A percentile compares a stretch with the other conserved stretches of the same genome.
Evolutionary conservation across 2,329 filamentous ascomycete genomes (phyloP).

Genomic region (Rachicladosporium sp.): DNA sequence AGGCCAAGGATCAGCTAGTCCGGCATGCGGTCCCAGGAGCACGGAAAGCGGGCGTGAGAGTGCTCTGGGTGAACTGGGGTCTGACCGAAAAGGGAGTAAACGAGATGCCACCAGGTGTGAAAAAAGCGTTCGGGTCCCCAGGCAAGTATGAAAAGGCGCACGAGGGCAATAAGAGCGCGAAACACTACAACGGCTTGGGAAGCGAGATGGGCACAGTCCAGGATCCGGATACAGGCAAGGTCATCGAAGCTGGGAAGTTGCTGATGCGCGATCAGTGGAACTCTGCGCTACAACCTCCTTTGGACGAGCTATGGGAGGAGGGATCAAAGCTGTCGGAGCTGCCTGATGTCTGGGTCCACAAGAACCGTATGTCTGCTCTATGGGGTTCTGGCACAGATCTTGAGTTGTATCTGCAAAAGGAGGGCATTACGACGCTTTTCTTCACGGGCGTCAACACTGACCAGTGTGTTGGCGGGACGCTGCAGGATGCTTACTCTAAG

Average conservation of each 20-base stretch:
- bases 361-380: constrained; percentile 47
- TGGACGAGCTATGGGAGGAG: constrained; percentile 28
- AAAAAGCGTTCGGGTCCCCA: constrained; percentile 34
- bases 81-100: constrained; percentile 40
- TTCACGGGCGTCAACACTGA: constrained; percentile 51
- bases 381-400: constrained; percentile 37
- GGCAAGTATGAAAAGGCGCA: constrained; percentile 7
- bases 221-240: constrained; percentile 29
- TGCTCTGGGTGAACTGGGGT: constrained; percentile 48
- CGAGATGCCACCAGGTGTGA: constrained; percentile 38
- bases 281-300: constrained; percentile 36
- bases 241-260: constrained; percentile 30
- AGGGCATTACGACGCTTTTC: constrained; percentile 37
- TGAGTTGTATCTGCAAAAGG: constrained; percentile 28
- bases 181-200: constrained; percentile 22
- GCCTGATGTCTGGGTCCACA: constrained; percentile 41
- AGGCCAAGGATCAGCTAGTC: constrained; percentile 31
- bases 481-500: constrained; percentile 43
- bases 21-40: constrained; percentile 35
- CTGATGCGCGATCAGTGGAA: constrained; percentile 48
- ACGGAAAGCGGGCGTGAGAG: constrained; percentile 36
- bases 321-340: constrained; percentile 13
- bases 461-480: constrained; percentile 46
- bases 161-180: constrained; percentile 14
- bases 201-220: constrained; percentile 17